Percentiles rank a stretch among this genome's conserved stretches.
phyloP scores from a whole-genome alignment of 75 land plant species.

The Chamaecyparis obtusa region DNA sequence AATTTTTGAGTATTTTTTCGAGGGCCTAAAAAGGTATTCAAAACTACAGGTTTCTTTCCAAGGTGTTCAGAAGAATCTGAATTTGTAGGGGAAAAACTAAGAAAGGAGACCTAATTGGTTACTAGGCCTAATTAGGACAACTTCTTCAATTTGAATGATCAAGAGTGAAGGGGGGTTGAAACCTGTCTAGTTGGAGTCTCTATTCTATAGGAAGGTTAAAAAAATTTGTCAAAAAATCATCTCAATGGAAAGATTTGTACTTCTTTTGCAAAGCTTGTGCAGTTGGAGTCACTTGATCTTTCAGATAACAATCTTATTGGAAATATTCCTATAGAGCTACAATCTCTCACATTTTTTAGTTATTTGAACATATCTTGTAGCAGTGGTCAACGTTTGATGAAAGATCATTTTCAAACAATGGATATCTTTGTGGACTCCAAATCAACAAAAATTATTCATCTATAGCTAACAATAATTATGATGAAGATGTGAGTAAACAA shows the following conservation, averaged over 20 bases:
- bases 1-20: no score
- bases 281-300: not conserved
- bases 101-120: no score
- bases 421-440: constrained; percentile 14
- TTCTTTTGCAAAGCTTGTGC: not conserved
- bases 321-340: not conserved
- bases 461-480: not conserved
- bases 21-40: no score
- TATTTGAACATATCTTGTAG: constrained; percentile 2
- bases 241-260: not conserved
- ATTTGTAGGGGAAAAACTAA: no score
- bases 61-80: no score
- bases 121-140: no score
- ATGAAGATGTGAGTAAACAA: not conserved
- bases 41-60: no score
- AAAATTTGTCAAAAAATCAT: no score
- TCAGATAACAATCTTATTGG: not conserved
- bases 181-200: no score
- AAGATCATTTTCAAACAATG: not conserved
- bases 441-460: not conserved
- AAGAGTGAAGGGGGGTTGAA: no score
- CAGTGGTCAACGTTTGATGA: not conserved
- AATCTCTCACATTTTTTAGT: not conserved
- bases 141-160: no score
- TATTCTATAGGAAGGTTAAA: no score